These are phyloP conservation scores for Suillus bovinus DNA, from an alignment of 768 basidiomycete species.

Conservation along the genomic window DNA sequence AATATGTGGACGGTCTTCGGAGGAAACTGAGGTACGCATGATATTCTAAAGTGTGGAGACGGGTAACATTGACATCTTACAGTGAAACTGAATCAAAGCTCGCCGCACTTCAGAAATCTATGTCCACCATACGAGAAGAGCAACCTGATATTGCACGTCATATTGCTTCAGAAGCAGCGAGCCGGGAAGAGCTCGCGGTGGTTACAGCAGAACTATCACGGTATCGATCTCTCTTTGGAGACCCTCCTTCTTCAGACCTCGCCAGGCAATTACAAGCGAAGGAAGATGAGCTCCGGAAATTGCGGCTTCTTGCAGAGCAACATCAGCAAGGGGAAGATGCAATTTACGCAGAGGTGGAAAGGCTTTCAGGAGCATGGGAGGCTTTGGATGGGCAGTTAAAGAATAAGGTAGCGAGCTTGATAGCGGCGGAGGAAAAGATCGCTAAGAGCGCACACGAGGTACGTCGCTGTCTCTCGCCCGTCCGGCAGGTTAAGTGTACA, in stretches of 20 bases:
- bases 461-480: constrained; percentile 22
- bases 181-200: constrained; percentile 48
- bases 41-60: neutral
- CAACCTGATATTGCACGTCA: constrained; percentile 55
- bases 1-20: constrained; percentile 56
- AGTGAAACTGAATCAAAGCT: constrained; percentile 57
- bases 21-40: constrained; percentile 53
- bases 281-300: constrained; percentile 62
- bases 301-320: constrained; percentile 66
- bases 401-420: constrained; percentile 84
- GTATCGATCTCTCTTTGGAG: constrained; percentile 68
- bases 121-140: constrained; percentile 44
- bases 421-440: constrained; percentile 70
- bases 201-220: constrained; percentile 50
- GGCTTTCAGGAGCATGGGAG: constrained; percentile 87
- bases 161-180: constrained; percentile 50
- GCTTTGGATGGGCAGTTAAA: constrained; percentile 75
- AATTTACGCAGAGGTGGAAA: constrained; percentile 83
- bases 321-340: constrained; percentile 68
- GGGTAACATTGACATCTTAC: constrained; percentile 18
- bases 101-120: constrained; percentile 51
- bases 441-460: constrained; percentile 70
- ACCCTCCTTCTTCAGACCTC: constrained; percentile 57
- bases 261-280: constrained; percentile 58
- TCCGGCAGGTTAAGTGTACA: neutral